Conservation (phyloP, 352 stramenopile species). For the Phytophthora pini region DNA sequence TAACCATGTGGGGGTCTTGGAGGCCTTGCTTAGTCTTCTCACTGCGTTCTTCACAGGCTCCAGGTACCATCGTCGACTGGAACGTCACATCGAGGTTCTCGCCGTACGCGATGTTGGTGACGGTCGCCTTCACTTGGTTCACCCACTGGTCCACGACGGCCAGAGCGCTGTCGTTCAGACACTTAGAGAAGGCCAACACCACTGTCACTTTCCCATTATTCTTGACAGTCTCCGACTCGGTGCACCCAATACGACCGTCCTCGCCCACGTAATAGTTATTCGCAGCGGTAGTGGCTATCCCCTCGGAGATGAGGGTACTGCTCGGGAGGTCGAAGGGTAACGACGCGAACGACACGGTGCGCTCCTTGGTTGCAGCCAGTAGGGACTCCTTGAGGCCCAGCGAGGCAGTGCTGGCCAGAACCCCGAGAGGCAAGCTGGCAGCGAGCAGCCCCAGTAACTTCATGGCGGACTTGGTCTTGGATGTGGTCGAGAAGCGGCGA, state of each 20-base stretch:
- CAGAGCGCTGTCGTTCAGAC: constrained; percentile 50
- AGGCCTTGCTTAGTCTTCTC: constrained; percentile 34
- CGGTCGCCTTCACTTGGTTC: constrained; percentile 26
- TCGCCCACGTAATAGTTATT: constrained; percentile 14
- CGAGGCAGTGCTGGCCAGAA: constrained; percentile 12
- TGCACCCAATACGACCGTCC: constrained; percentile 23
- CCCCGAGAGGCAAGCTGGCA: constrained; percentile 17
- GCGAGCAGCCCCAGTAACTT: constrained; percentile 30
- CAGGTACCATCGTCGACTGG: constrained; percentile 51
- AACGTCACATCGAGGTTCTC: constrained; percentile 30
- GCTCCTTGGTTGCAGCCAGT: constrained; percentile 20
- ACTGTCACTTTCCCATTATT: constrained; percentile 35
- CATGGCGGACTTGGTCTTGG: constrained; percentile 18
- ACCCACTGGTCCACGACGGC: constrained; percentile 58
- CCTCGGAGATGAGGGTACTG: constrained; percentile 26
- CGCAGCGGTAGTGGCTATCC: constrained; percentile 4
- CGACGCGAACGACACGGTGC: constrained; percentile 28
- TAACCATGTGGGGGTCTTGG: constrained; percentile 21
- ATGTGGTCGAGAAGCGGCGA: constrained; percentile 23
- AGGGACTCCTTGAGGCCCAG: constrained; percentile 31
- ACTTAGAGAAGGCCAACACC: constrained; percentile 74
- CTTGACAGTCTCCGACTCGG: constrained; percentile 14
- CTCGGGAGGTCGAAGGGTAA: constrained; percentile 28
- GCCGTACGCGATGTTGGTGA: constrained; percentile 3
- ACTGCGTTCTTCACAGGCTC: constrained; percentile 39